Percentiles rank a stretch among this genome's conserved stretches.
Evolutionary conservation across 1,284 basidiomycete species (phyloP).

Genomic region (Leccinum fallax): DNA sequence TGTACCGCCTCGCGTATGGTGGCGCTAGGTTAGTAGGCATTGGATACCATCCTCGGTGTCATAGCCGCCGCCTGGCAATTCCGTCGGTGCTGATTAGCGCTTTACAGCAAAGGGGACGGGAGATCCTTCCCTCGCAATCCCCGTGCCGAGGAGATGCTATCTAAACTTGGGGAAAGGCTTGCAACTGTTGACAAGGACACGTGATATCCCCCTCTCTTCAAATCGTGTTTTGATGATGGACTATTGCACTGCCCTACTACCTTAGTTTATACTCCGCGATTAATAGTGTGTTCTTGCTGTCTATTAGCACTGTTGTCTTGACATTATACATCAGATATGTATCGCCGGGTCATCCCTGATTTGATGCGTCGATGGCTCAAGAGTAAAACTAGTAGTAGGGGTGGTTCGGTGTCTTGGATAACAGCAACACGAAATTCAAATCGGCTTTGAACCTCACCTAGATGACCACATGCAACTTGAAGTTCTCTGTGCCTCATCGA

Average conservation of each 20-base stretch:
- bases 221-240: slow-evolving; percentile 1
- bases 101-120: slow-evolving; percentile 63
- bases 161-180: slow-evolving; percentile 59
- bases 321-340: neutral
- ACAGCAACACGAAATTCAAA: neutral
- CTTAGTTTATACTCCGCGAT: slow-evolving; percentile 5
- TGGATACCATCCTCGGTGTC: neutral
- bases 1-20: slow-evolving; percentile 55
- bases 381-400: neutral
- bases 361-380: neutral
- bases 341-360: neutral
- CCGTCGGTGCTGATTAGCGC: slow-evolving; percentile 9
- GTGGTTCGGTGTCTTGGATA: neutral
- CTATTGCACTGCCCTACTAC: neutral
- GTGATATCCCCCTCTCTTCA: slow-evolving; percentile 16
- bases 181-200: slow-evolving; percentile 53
- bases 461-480: neutral
- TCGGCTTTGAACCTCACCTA: neutral
- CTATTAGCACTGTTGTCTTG: slow-evolving; percentile 16
- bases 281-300: slow-evolving; percentile 16
- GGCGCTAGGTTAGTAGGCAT: slow-evolving; percentile 57
- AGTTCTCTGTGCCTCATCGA: neutral
- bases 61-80: neutral
- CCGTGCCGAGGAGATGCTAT: slow-evolving; percentile 62
- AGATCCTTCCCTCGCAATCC: slow-evolving; percentile 66